A percentile compares a stretch with the other conserved stretches of the same genome.
These are phyloP conservation scores for Ziziphus jujuba DNA, from an alignment of 306 rosid species.

Conservation along the genomic window DNA sequence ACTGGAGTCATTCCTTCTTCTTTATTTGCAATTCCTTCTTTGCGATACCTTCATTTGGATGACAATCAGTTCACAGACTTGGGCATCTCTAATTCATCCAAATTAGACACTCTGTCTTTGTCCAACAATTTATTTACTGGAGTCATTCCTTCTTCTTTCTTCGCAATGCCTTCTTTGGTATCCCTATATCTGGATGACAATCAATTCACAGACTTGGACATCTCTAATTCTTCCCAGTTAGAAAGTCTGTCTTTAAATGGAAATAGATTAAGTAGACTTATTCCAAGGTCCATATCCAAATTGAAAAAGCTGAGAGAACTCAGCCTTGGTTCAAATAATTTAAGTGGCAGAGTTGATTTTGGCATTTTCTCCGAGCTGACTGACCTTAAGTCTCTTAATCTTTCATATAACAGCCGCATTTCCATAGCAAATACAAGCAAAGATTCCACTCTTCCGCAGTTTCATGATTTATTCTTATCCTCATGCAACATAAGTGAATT, in stretches of 20 bases:
- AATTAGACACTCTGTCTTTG: too few relatives aligned
- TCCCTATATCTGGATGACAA: too few relatives aligned
- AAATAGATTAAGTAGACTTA: neutral
- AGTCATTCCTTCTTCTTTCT: too few relatives aligned
- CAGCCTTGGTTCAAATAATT: neutral
- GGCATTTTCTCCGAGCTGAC: neutral
- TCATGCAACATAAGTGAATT: conserved; percentile 1
- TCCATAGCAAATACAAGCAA: neutral
- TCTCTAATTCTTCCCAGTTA: too few relatives aligned
- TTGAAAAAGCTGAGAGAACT: neutral
- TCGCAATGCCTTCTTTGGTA: too few relatives aligned
- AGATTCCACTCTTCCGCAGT: neutral
- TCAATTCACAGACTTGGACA: too few relatives aligned
- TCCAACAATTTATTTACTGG: too few relatives aligned
- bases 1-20: neutral
- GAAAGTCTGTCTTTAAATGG: neutral
- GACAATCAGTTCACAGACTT: neutral
- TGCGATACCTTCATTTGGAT: neutral
- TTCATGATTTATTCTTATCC: neutral
- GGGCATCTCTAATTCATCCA: neutral
- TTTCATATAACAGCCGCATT: neutral
- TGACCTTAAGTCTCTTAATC: neutral
- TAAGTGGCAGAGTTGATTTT: neutral
- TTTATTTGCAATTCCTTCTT: neutral
- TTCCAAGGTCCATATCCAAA: neutral